Evolutionary conservation across 225 moss, liverwort and hornwort genomes (phyloP), one percentile per base, ranked within the genome.

Genomic region (Physcomitrium patens): DNA sequence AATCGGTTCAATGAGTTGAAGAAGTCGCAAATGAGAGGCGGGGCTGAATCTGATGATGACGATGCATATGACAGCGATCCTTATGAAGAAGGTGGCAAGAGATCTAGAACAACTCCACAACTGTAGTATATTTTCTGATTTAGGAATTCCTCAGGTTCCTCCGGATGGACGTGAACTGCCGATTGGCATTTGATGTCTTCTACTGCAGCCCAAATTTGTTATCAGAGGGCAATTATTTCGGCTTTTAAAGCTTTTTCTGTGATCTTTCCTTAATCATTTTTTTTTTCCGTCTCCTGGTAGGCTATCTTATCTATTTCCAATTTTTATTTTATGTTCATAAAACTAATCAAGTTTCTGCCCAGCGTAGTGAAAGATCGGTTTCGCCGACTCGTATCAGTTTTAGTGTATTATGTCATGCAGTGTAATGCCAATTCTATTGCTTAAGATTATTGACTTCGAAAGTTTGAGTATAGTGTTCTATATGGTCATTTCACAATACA

Each of bases 41-140:
- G 83, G 73, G 82, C 67, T 31, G 89, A 89, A 47, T 89, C 89
- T 10, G 89, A 89, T 10, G 89, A 89, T 60, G 88, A 82, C 45
- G 82, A 88, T 12, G 88, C 85, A 68, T 88, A 85, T 56, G 88
- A 88, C 47, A 88, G 88, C 68, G 88, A 88, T 50, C 85, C 80
- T 48, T 88, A 88, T 8, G 88, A 88, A 78, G 88, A 88, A 78
- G 85, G 68, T 50, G 51, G 73, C 48, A 83, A 68, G 20, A 79
- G 44, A 54, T 7, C 77, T 23, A 60, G 63, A n/a, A 37, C 63
- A 22, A 47, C 47, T 31, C 22, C 83, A 67, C 81, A 78, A 72
- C 84, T 75, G 5, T 85, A 85, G 71, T 45, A 58, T 67, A 5
- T 62, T 59, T n/a, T 65, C 57, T 51, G 10, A 64, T 22, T 20